Evolutionary conservation across 1,139 yeast genomes (phyloP).

Genomic region (Arxiozyma bovina): DNA sequence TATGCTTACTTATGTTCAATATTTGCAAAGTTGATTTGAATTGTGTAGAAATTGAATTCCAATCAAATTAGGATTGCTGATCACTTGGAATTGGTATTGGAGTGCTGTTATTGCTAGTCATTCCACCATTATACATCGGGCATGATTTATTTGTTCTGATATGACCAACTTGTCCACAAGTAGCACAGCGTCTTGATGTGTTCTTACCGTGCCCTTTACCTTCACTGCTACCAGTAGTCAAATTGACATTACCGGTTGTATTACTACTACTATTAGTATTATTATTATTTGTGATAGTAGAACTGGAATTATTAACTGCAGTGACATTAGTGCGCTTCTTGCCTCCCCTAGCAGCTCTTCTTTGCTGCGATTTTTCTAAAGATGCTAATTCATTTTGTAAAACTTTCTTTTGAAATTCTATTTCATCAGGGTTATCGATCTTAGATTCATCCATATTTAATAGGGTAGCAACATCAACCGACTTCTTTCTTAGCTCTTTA

Average conservation of each 20-base stretch:
- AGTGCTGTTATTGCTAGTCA: neutral
- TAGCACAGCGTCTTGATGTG: conserved; percentile 78
- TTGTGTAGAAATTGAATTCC: neutral
- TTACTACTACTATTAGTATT: too few species aligned
- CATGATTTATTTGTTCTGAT: conserved; percentile 81
- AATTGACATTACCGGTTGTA: neutral
- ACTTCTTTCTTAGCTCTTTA: conserved; percentile 64
- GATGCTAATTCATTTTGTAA: conserved; percentile 80
- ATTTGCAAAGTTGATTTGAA: neutral
- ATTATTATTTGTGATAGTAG: neutral
- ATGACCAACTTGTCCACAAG: conserved; percentile 94
- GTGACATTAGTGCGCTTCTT: conserved; percentile 2
- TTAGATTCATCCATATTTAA: conserved; percentile 49
- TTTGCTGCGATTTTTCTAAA: conserved; percentile 64
- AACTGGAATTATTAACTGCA: neutral
- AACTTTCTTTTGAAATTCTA: conserved; percentile 67
- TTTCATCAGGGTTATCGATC: conserved; percentile 79
- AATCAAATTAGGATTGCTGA: neutral
- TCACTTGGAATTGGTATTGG: neutral
- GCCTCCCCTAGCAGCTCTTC: conserved; percentile 50
- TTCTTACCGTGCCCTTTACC: conserved; percentile 40
- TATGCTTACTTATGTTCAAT: neutral
- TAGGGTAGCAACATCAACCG: conserved; percentile 28
- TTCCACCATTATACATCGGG: conserved; percentile 57
- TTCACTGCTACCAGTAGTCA: neutral